Conservation (phyloP, 2,329 filamentous ascomycete genomes). For the Elsinoe ampelina region DNA sequence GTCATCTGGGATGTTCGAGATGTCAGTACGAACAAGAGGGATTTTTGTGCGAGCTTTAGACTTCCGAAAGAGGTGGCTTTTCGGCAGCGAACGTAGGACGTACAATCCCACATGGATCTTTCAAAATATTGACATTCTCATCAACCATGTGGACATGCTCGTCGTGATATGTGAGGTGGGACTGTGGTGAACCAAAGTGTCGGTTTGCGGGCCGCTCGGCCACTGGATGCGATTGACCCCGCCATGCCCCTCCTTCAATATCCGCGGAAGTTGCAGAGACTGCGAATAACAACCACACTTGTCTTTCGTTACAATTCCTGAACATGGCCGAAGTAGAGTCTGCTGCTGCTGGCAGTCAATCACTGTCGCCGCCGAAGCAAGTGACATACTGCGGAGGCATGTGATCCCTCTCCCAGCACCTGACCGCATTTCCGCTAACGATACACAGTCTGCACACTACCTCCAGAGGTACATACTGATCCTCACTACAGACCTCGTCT, state of each 20-base stretch:
- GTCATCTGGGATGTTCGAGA: constrained; percentile 61
- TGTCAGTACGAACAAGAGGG: constrained; percentile 86
- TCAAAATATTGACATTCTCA: no score
- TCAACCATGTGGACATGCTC: no score
- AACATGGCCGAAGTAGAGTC: constrained; percentile 25
- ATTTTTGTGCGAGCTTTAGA: constrained; percentile 93
- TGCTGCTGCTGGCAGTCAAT: constrained; percentile 11
- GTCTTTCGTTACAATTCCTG: no score
- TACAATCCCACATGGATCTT: no score
- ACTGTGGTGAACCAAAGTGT: no score
- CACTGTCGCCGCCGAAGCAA: constrained; percentile 37
- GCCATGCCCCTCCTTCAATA: neutral
- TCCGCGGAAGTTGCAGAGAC: neutral
- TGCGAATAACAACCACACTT: neutral
- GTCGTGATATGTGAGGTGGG: no score
- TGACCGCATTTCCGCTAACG: constrained; percentile 20
- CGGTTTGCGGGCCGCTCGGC: no score
- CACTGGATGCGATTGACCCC: neutral
- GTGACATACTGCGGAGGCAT: constrained; percentile 54
- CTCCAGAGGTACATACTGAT: constrained; percentile 51
- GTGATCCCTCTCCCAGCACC: constrained; percentile 18
- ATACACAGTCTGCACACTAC: constrained; percentile 52
- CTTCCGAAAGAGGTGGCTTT: constrained; percentile 78
- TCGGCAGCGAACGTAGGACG: constrained; percentile 25
- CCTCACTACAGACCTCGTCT: neutral